Percentiles rank a stretch among this genome's conserved stretches.
phyloP scores from a whole-genome alignment of 2,329 filamentous ascomycete species.

The Epichloe hybrida region DNA sequence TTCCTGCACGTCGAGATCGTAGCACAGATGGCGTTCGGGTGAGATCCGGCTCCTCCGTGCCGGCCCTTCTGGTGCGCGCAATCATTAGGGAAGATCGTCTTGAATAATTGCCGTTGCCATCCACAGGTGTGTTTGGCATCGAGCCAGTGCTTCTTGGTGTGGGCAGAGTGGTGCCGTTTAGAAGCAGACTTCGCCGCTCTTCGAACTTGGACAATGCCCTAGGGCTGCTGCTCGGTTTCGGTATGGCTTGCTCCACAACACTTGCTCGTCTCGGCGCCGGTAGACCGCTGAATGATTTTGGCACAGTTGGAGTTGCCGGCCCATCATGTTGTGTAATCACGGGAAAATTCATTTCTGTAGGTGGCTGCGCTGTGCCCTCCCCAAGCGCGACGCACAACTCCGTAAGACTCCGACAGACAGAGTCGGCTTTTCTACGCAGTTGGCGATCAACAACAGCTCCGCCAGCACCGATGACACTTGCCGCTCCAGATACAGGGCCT shows the following conservation, averaged over 20 bases:
- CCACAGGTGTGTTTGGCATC: constrained; percentile 27
- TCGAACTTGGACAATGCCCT: constrained; percentile 38
- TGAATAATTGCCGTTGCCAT: constrained; percentile 20
- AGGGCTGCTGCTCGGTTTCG: constrained; percentile 29
- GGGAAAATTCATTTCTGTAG: constrained; percentile 6
- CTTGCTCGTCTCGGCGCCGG: constrained; percentile 28
- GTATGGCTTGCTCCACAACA: constrained; percentile 24
- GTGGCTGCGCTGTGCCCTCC: constrained; percentile 23
- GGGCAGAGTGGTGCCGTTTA: constrained; percentile 30
- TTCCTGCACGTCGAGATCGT: constrained; percentile 30
- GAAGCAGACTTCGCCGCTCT: constrained; percentile 35
- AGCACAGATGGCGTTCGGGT: constrained; percentile 36
- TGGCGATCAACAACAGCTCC: constrained; percentile 62
- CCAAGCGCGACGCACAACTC: constrained; percentile 80
- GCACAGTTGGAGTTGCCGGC: constrained; percentile 31
- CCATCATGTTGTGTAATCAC: constrained; percentile 12
- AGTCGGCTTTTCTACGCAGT: constrained; percentile 79
- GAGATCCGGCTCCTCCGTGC: constrained; percentile 37
- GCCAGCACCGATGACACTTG: constrained; percentile 44
- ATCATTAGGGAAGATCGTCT: constrained; percentile 42
- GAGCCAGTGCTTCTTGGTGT: constrained; percentile 29
- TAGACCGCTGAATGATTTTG: constrained; percentile 25
- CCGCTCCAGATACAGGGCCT: constrained; percentile 52
- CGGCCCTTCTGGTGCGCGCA: constrained; percentile 31
- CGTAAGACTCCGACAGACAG: constrained; percentile 81